Base-by-base conservation (phyloP, 768 basidiomycete species). In the Lactarius vividus region DNA sequence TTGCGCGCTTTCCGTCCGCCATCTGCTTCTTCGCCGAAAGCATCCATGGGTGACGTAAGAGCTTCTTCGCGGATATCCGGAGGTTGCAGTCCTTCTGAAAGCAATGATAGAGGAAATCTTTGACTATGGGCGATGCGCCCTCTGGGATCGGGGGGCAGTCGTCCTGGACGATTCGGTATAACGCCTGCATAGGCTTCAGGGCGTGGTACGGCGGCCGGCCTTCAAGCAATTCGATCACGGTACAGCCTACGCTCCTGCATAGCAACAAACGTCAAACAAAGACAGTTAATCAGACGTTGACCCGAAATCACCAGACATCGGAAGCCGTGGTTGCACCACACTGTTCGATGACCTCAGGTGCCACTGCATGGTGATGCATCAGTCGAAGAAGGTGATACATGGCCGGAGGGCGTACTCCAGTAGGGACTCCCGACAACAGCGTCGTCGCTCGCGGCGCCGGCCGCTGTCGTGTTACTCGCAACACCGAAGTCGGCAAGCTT, bases 401-500 rank as follows among this genome's bases (percentile, higher is more conserved):
- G 62, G 28, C n/a, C 4, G 42, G 62, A 3, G 10, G 55, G 59
- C 39, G 49, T 76, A 94, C 92, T 99, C 96, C 96, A 99, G 74
- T 99, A 99, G 4, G 96, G 96, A 73, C 93, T 96, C 7, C 96
- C 96, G 49, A 98, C 96, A 2, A 99, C 96, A 13, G 94, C 92
- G 72, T 89, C 91, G 74, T 97, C 93, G 54, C 84, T 84, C 28
- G 88, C 88, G 13, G 85, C 88, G 13, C 86, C 89, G 0, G 87
- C 84, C 29, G 88, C 86, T 11, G 70, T 69, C 37, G 91, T 86
- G 53, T 83, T 87, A 61, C 88, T 89, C 13, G 95, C 94, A 23
- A 99, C 97, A 59, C 97, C 97, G 73, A 99, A 99, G 77, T 99
- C 97, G 15, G 97, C 97, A n/a, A 99, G 83, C 77, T 98, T 99